A percentile compares a stretch with the other conserved stretches of the same genome.
Conservation (phyloP, 2,329 filamentous ascomycete genomes). For the Calycina herbarum region DNA sequence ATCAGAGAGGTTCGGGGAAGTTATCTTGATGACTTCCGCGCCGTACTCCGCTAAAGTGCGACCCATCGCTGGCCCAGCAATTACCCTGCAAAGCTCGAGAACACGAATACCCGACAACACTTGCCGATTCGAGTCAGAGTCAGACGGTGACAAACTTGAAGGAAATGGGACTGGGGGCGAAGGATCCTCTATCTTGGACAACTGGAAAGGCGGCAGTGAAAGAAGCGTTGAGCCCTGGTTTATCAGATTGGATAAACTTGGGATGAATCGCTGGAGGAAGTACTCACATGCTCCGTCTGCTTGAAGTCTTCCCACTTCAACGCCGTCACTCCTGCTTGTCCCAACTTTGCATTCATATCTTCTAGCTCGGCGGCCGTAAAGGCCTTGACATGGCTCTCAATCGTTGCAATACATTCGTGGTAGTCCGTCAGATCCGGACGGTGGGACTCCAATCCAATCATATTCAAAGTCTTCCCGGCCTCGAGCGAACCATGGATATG, state of each 20-base stretch:
- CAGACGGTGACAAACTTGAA: constrained; percentile 21
- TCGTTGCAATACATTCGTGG: constrained; percentile 56
- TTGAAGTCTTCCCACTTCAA: constrained; percentile 61
- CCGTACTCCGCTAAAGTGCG: constrained; percentile 74
- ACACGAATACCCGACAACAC: constrained; percentile 64
- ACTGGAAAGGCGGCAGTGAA: constrained; percentile 45
- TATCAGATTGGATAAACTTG: constrained; percentile 1
- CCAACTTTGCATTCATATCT: constrained; percentile 52
- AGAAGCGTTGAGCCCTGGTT: constrained; percentile 42
- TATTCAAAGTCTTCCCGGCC: constrained; percentile 65
- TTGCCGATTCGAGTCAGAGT: constrained; percentile 23
- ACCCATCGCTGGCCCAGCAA: constrained; percentile 72
- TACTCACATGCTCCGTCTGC: constrained; percentile 52
- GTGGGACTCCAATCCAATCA: constrained; percentile 66
- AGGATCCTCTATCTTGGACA: constrained; percentile 49
- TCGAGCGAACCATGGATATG: constrained; percentile 76
- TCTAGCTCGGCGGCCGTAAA: constrained; percentile 59
- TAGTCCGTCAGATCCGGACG: constrained; percentile 62
- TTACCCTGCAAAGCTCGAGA: constrained; percentile 72
- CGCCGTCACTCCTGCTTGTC: constrained; percentile 61
- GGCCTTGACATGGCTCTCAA: constrained; percentile 58
- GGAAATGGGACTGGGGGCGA: constrained; percentile 46
- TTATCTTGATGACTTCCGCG: constrained; percentile 72
- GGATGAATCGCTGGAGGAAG: background rate
- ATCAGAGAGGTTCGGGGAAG: constrained; percentile 65